Base-by-base conservation (phyloP, 352 stramenopile species). In the Globisporangium irregulare region DNA sequence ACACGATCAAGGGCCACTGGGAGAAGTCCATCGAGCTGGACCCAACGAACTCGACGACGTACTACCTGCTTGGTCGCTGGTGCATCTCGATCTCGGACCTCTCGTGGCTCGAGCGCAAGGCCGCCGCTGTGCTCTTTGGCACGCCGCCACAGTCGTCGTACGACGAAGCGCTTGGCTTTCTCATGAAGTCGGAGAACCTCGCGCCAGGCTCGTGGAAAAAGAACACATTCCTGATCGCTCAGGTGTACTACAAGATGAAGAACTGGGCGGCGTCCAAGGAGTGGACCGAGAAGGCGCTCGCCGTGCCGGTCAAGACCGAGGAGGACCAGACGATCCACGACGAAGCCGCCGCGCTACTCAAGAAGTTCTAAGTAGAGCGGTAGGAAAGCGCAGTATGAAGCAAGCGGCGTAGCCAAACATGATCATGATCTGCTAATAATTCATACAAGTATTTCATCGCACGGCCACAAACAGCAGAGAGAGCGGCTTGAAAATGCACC, bases 21-120 rank as follows among this genome's bases (percentile, higher is more conserved):
- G 84, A 92, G 66, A 90, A 84, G 65, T 86, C 90, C 38, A 71
- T 87, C 29, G 69, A 86, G 72, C 75, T 96, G 53, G 91, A 95
- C 62, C 87, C 88, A 25, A 72, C 55, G 3, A 86, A 94, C 66
- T 62, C 88, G 6, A 94, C 79, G 55, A 87, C 87, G 41, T 92
- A 86, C 66, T 87, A 97, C 63, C 71, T 93, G 27, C 73, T 96
- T 25, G 90, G 90, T 3, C 79, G 81, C 54, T 97, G 86, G 90
- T 95, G 87, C 73, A 89, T 94, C 53, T 80, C 84, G 27, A 92
- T 97, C 64, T 74, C 89, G 1, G 87, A 94, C 48, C 74, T 97
- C 36, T 90, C 82, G 70, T 97, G 89, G 89, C 73, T 95, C 51
- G 84, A 94, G 76, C 86, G 88, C 68, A 93, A 95, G 69, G 82